Evolutionary conservation across 2,329 filamentous ascomycete genomes (phyloP).

Genomic region (Parafenestella ontariensis): DNA sequence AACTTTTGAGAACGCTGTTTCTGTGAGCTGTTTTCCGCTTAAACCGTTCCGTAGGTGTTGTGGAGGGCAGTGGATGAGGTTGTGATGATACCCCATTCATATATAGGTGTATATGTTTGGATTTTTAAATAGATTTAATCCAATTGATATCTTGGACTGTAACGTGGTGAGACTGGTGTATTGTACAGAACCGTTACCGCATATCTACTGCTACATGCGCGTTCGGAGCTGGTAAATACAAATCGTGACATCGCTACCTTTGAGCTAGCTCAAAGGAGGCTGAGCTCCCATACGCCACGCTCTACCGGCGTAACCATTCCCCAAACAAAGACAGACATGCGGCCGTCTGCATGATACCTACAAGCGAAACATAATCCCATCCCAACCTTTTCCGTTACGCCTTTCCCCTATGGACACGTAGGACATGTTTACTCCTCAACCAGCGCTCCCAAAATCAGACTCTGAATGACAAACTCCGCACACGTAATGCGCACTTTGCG

Average conservation of each 20-base stretch:
- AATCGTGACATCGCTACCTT: neutral
- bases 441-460: conserved; percentile 82
- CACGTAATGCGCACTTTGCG: conserved; percentile 72
- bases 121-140: neutral
- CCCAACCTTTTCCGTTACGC: neutral
- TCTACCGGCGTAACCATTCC: neutral
- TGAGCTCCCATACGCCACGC: neutral
- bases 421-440: conserved; percentile 62
- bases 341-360: neutral
- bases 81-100: neutral
- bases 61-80: too few relatives aligned
- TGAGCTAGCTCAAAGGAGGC: neutral
- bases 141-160: too few relatives aligned
- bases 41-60: too few relatives aligned
- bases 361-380: neutral
- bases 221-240: neutral
- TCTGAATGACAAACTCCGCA: conserved; percentile 90
- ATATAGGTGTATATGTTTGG: neutral
- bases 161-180: too few relatives aligned
- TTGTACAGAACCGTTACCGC: too few relatives aligned
- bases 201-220: too few relatives aligned
- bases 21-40: too few relatives aligned
- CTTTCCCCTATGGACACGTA: neutral
- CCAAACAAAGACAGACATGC: neutral
- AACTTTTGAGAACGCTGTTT: too few relatives aligned